These are phyloP conservation scores for Bruguiera sexangula DNA, from an alignment of 345 rosid genomes.

Conservation along the genomic window DNA sequence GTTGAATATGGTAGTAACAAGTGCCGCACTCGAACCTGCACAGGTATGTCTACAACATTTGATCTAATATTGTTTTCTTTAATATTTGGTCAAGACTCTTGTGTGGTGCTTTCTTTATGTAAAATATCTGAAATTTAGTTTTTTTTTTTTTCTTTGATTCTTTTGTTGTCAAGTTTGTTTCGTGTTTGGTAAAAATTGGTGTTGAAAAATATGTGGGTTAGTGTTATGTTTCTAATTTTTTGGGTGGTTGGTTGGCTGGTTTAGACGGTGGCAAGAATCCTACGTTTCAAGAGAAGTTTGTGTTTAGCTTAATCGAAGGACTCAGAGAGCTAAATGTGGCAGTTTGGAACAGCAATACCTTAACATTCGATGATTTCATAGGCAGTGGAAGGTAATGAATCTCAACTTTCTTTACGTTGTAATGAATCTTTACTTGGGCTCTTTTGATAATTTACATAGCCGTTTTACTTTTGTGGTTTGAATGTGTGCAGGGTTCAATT, in stretches of 20 bases:
- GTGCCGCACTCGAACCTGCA: constrained; percentile 33
- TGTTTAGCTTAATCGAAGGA: constrained; percentile 71
- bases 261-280: constrained; percentile 85
- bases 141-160: neutral
- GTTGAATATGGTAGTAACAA: constrained; percentile 29
- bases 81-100: too few relatives aligned
- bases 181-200: neutral
- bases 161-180: neutral
- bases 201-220: neutral
- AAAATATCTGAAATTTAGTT: neutral
- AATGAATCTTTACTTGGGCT: neutral
- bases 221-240: neutral
- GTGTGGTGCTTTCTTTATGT: neutral
- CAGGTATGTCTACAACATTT: constrained; percentile 8
- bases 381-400: constrained; percentile 76
- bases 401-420: neutral
- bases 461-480: constrained; percentile 4
- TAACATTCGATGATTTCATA: constrained; percentile 67
- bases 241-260: neutral
- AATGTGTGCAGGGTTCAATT: constrained; percentile 56
- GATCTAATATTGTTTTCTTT: too few relatives aligned
- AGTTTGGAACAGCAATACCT: constrained; percentile 70
- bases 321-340: constrained; percentile 55
- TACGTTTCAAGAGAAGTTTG: constrained; percentile 85
- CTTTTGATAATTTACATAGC: constrained; percentile 4